Evolutionary conservation across 306 rosid genomes (phyloP).

Genomic region (Cicer yamashitae): DNA sequence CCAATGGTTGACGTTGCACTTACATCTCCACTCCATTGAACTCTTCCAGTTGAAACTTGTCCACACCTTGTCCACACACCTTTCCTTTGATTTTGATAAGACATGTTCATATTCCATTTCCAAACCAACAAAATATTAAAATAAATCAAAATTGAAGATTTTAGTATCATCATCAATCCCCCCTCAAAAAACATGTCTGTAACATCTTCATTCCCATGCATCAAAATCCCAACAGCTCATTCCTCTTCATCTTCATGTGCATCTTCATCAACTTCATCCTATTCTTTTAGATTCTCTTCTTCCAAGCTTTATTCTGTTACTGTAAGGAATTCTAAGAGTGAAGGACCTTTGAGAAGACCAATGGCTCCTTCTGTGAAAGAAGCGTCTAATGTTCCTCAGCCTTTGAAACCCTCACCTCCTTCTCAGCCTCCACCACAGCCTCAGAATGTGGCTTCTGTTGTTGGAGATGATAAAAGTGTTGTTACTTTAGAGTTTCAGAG

Average conservation of each 20-base stretch:
- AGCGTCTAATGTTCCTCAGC: constrained; percentile 65
- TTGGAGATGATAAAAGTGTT: constrained; percentile 56
- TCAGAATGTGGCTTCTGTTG: constrained; percentile 37
- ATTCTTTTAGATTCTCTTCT: constrained; percentile 54
- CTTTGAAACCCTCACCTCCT: constrained; percentile 65
- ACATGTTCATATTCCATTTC: constrained; percentile 40
- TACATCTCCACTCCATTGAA: not conserved
- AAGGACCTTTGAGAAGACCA: constrained; percentile 96
- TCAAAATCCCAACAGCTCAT: constrained; percentile 67
- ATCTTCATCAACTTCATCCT: constrained; percentile 52
- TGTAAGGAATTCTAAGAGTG: constrained; percentile 74
- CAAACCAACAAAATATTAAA: constrained; percentile 26
- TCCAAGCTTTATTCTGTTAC: constrained; percentile 52
- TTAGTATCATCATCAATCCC: not conserved
- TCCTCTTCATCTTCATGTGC: constrained; percentile 55
- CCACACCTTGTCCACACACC: constrained; percentile 70
- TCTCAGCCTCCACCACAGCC: constrained; percentile 55
- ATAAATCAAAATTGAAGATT: not conserved
- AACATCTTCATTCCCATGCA: constrained; percentile 71
- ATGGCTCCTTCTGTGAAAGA: constrained; percentile 74
- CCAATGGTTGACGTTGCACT: constrained; percentile 39
- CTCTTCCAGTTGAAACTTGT: constrained; percentile 60
- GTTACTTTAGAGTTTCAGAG: constrained; percentile 92
- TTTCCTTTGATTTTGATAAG: constrained; percentile 52
- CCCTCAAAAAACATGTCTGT: constrained; percentile 52